Percentiles rank a stretch among this genome's conserved stretches.
phyloP scores from a whole-genome alignment of 352 stramenopile species.

The Phytophthora meadii region DNA sequence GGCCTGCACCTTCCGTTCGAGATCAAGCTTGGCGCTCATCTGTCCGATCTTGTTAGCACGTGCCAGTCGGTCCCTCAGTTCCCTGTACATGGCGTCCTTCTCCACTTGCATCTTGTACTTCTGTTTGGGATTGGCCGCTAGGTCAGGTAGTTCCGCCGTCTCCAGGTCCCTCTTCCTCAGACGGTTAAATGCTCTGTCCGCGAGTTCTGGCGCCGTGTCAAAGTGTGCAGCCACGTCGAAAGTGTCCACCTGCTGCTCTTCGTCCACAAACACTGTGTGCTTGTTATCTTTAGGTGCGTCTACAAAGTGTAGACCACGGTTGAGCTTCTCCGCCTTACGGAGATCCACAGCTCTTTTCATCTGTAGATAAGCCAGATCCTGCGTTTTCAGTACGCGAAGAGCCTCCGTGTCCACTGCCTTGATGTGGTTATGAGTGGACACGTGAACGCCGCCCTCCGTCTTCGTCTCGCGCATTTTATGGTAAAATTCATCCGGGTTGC shows the following conservation, averaged over 20 bases:
- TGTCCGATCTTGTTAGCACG: constrained; percentile 73
- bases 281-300: constrained; percentile 84
- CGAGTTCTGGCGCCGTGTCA: constrained; percentile 81
- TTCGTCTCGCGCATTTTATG: constrained; percentile 94
- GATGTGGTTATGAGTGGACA: constrained; percentile 78
- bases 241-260: constrained; percentile 63
- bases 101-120: constrained; percentile 67
- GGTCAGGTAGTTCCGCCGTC: constrained; percentile 44
- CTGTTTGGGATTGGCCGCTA: constrained; percentile 44
- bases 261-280: constrained; percentile 96
- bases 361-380: constrained; percentile 96
- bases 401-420: constrained; percentile 77
- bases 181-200: constrained; percentile 77
- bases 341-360: constrained; percentile 87
- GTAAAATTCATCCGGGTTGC: constrained; percentile 99
- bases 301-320: constrained; percentile 79
- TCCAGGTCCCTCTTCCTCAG: constrained; percentile 66
- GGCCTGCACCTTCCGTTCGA: constrained; percentile 82
- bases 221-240: constrained; percentile 96
- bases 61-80: constrained; percentile 72
- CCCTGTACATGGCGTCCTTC: constrained; percentile 70
- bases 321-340: constrained; percentile 84
- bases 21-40: constrained; percentile 78
- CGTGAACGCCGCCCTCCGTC: constrained; percentile 80
- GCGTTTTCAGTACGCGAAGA: constrained; percentile 94